Percentiles rank a stretch among this genome's conserved stretches.
phyloP scores from a whole-genome alignment of 2,329 filamentous ascomycete species.

The Cercospora sp. region DNA sequence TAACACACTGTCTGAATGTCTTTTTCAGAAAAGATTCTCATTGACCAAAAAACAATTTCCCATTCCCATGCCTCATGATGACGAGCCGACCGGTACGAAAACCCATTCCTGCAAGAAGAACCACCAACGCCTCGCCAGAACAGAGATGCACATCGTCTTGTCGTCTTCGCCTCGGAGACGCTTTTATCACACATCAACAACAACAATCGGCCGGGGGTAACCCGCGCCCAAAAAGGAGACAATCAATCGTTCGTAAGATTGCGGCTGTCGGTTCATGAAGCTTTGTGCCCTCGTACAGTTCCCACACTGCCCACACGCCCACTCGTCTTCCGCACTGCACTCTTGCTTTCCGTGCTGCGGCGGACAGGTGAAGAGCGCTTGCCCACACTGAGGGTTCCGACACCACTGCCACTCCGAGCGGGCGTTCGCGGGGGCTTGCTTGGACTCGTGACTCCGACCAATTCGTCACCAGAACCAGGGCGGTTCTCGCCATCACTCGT shows the following conservation, averaged over 20 bases:
- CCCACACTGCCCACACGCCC: conserved; percentile 51
- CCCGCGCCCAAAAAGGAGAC: neutral
- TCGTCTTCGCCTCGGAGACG: neutral
- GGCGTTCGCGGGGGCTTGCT: conserved; percentile 47
- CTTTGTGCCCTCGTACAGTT: conserved; percentile 26
- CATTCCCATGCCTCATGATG: neutral
- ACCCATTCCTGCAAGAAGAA: neutral
- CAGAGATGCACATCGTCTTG: neutral
- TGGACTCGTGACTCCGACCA: conserved; percentile 30
- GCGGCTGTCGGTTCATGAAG: conserved; percentile 23
- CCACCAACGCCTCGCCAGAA: neutral
- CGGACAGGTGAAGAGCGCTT: conserved; percentile 50
- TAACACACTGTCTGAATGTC: conserved; percentile 1
- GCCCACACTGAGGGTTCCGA: conserved; percentile 47
- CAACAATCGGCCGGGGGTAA: neutral
- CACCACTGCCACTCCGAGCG: conserved; percentile 45
- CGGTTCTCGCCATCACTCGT: conserved; percentile 52
- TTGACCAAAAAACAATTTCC: neutral
- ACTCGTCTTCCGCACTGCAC: conserved; percentile 53
- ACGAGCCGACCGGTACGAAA: neutral
- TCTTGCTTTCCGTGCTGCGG: conserved; percentile 51
- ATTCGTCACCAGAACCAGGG: conserved; percentile 31
- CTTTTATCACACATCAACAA: neutral
- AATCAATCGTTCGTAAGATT: neutral
- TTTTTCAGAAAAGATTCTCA: neutral